Percentiles rank a stretch among this genome's conserved stretches.
These are phyloP conservation scores for Hyaloscypha bicolor DNA, from an alignment of 495 filamentous ascomycete species.

Conservation along the genomic window DNA sequence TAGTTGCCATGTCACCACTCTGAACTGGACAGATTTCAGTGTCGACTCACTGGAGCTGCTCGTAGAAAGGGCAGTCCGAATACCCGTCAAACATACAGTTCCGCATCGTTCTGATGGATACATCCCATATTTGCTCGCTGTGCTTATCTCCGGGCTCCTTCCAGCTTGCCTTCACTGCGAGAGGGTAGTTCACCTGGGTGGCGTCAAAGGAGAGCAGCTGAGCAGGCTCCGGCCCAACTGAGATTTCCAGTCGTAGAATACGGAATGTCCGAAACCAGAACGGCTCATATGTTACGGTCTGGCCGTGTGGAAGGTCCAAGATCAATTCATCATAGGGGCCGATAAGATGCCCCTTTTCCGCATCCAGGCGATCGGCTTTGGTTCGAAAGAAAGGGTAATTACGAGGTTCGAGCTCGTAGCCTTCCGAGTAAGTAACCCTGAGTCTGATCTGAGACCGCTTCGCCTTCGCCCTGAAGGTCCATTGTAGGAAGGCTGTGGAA, in stretches of 20 bases:
- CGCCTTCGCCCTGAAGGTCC: slow-evolving; percentile 33
- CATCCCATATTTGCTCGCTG: slow-evolving; percentile 37
- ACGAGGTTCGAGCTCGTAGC: slow-evolving; percentile 44
- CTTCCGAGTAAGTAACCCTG: slow-evolving; percentile 43
- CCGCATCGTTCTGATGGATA: slow-evolving; percentile 38
- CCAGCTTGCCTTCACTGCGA: slow-evolving; percentile 34
- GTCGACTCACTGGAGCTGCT: slow-evolving; percentile 41
- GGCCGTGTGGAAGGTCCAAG: slow-evolving; percentile 19
- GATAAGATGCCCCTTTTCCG: slow-evolving; percentile 36
- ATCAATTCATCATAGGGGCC: slow-evolving; percentile 40
- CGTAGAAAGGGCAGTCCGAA: slow-evolving; percentile 45
- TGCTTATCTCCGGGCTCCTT: slow-evolving; percentile 32
- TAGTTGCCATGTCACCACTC: neutral
- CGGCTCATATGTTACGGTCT: slow-evolving; percentile 36
- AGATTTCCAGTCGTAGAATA: slow-evolving; percentile 36
- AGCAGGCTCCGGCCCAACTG: slow-evolving; percentile 13
- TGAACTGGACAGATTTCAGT: neutral
- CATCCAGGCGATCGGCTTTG: slow-evolving; percentile 41
- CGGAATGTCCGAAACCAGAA: slow-evolving; percentile 48
- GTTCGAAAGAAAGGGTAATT: slow-evolving; percentile 43
- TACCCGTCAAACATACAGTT: slow-evolving; percentile 48
- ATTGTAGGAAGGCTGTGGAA: slow-evolving; percentile 42
- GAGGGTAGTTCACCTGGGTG: slow-evolving; percentile 36
- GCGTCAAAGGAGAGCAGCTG: slow-evolving; percentile 9
- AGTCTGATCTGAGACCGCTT: slow-evolving; percentile 32